Evolutionary conservation across 345 rosid species (phyloP).

Genomic region (Euphorbia lathyris): DNA sequence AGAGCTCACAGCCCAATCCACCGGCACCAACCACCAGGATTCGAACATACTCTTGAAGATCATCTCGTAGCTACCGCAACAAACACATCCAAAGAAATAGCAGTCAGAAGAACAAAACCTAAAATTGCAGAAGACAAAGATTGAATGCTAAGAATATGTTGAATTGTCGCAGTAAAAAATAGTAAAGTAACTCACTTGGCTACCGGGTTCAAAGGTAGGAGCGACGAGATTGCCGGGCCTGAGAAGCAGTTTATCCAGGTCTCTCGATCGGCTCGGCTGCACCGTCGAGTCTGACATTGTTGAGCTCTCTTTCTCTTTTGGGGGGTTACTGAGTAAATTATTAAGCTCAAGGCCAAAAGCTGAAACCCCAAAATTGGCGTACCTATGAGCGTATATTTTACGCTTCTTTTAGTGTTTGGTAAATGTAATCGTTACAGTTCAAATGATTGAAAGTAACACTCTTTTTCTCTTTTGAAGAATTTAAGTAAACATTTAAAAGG

Average conservation of each 20-base stretch:
- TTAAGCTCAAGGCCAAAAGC: not conserved
- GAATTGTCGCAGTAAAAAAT: conserved; percentile 15
- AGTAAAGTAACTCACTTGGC: conserved; percentile 34
- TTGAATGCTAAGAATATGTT: conserved; percentile 17
- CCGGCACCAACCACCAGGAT: conserved; percentile 94
- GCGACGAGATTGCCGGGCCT: conserved; percentile 88
- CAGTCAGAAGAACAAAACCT: not conserved
- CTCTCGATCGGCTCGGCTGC: conserved; percentile 65
- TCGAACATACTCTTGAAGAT: conserved; percentile 61
- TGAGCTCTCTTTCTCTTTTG: not conserved
- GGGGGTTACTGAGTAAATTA: conserved; percentile 36
- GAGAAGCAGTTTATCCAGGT: conserved; percentile 93
- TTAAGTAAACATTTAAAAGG: no score
- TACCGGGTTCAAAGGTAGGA: conserved; percentile 69
- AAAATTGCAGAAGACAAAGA: not conserved
- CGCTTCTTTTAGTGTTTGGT: not conserved
- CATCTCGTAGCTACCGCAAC: conserved; percentile 65
- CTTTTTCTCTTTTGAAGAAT: no score
- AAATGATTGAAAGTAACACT: no score
- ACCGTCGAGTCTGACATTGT: conserved; percentile 51
- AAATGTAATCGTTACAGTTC: no score
- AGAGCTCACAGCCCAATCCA: conserved; percentile 93
- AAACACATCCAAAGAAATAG: not conserved
- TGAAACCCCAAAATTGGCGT: not conserved
- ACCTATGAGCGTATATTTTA: conserved; percentile 11